These are phyloP conservation scores for Curvularia verruculosa DNA, from an alignment of 2,329 filamentous ascomycete genomes.

Conservation along the genomic window DNA sequence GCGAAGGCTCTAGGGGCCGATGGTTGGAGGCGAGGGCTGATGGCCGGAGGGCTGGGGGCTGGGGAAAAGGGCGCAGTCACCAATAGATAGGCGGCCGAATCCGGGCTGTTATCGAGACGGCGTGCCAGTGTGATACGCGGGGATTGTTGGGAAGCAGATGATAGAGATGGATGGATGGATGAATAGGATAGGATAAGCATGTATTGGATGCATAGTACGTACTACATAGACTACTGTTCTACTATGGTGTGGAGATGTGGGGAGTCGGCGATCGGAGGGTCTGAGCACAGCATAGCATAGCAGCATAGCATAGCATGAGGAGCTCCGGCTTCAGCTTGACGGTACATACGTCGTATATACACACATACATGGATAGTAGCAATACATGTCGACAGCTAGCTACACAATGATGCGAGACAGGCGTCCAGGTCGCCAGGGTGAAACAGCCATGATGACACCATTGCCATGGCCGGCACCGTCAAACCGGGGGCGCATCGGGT, in stretches of 20 bases:
- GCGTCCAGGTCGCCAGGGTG: conserved; percentile 45
- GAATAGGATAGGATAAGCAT: no score
- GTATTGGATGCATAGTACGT: no score
- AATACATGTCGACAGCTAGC: no score
- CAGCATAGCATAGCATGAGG: no score
- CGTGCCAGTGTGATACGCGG: conserved; percentile 32
- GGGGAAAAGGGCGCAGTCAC: conserved; percentile 20
- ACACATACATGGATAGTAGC: no score
- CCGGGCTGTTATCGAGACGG: conserved; percentile 36
- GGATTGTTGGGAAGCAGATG: conserved; percentile 23
- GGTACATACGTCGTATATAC: no score
- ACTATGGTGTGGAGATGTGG: conserved; percentile 23
- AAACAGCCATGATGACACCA: conserved; percentile 42
- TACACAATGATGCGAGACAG: conserved; percentile 17
- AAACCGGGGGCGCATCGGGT: conserved; percentile 34
- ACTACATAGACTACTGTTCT: no score
- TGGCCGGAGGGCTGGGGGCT: conserved; percentile 4
- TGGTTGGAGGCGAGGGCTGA: no score
- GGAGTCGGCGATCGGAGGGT: conserved; percentile 24
- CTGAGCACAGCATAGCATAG: no score
- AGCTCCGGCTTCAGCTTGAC: conserved; percentile 2
- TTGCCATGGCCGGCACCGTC: conserved; percentile 28
- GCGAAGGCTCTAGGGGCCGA: background rate
- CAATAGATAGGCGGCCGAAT: conserved; percentile 32
- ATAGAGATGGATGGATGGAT: no score